Evolutionary conservation across 208 protist species (phyloP).

Genomic region (Phytomonas sp.): DNA sequence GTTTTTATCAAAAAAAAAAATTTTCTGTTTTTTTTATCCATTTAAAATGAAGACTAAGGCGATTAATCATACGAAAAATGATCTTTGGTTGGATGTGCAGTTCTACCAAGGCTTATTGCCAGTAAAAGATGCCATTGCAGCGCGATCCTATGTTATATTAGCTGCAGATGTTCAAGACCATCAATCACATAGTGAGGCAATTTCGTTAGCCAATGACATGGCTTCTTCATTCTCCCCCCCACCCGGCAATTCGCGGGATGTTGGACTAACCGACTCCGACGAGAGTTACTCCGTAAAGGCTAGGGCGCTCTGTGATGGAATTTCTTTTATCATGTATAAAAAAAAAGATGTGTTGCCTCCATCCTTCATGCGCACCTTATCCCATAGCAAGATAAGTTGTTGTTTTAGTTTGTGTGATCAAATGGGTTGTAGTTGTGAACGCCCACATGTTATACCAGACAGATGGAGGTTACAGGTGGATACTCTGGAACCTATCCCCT

Average conservation of each 20-base stretch:
- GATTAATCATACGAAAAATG: slow-evolving; percentile 30
- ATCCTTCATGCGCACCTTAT: slow-evolving; percentile 54
- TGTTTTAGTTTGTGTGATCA: slow-evolving; percentile 60
- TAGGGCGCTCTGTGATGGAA: not conserved
- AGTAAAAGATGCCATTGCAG: slow-evolving; percentile 26
- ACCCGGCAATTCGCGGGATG: not conserved
- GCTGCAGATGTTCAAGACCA: slow-evolving; percentile 5
- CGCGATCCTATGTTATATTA: slow-evolving; percentile 47
- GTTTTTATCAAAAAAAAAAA: not conserved
- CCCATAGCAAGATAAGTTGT: slow-evolving; percentile 48
- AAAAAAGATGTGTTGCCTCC: slow-evolving; percentile 65
- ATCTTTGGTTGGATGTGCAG: slow-evolving; percentile 31
- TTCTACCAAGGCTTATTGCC: slow-evolving; percentile 81
- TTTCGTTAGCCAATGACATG: not conserved
- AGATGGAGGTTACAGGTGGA: slow-evolving; percentile 60
- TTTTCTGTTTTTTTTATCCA: not conserved
- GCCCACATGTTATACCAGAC: slow-evolving; percentile 39
- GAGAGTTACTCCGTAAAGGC: not conserved
- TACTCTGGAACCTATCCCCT: slow-evolving; percentile 23
- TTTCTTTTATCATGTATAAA: slow-evolving; percentile 56
- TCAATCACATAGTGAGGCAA: not conserved
- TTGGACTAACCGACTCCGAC: not conserved
- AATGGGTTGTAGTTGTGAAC: slow-evolving; percentile 38
- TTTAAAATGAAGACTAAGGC: not conserved
- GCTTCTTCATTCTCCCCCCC: not conserved